Percentiles rank a stretch among this genome's conserved stretches.
Conservation (phyloP, 768 basidiomycete species). For the Suillus tomentosus region DNA sequence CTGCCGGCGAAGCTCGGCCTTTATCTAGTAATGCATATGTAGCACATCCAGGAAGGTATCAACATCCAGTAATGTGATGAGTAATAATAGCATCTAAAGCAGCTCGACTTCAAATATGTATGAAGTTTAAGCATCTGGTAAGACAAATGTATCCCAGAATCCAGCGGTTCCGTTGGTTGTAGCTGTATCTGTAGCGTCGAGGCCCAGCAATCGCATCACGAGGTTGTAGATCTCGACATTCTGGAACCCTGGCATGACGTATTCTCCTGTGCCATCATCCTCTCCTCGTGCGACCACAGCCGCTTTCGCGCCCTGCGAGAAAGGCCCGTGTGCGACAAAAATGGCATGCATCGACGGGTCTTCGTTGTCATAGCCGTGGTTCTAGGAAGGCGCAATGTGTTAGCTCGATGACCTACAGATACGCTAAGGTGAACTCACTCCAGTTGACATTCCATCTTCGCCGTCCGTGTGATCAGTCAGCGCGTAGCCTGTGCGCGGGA, state of each 20-base stretch:
- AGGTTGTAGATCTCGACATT: conserved; percentile 89
- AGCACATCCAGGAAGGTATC: not conserved
- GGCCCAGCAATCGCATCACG: conserved; percentile 71
- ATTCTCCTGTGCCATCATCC: conserved; percentile 40
- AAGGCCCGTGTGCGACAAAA: conserved; percentile 92
- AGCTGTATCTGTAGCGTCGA: conserved; percentile 51
- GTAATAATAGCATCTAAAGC: not conserved
- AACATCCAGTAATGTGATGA: not conserved
- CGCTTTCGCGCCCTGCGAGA: conserved; percentile 66
- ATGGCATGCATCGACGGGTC: conserved; percentile 81
- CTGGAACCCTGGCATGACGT: conserved; percentile 79
- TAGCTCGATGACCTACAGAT: conserved; percentile 1
- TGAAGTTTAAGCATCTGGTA: not conserved
- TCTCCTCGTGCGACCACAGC: conserved; percentile 36
- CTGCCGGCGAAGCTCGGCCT: too few species aligned
- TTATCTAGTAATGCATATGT: conserved; percentile 4
- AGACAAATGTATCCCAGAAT: conserved; percentile 83
- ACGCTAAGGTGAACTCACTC: conserved; percentile 50
- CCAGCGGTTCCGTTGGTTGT: conserved; percentile 74
- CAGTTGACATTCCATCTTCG: conserved; percentile 66
- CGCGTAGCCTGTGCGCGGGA: conserved; percentile 80
- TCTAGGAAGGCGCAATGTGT: conserved; percentile 42
- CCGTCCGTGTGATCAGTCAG: conserved; percentile 68
- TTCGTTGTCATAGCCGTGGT: conserved; percentile 88
- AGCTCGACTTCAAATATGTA: not conserved